phyloP scores from a whole-genome alignment of 1,139 yeast genomes.

The Candida pseudoviswanathii region DNA sequence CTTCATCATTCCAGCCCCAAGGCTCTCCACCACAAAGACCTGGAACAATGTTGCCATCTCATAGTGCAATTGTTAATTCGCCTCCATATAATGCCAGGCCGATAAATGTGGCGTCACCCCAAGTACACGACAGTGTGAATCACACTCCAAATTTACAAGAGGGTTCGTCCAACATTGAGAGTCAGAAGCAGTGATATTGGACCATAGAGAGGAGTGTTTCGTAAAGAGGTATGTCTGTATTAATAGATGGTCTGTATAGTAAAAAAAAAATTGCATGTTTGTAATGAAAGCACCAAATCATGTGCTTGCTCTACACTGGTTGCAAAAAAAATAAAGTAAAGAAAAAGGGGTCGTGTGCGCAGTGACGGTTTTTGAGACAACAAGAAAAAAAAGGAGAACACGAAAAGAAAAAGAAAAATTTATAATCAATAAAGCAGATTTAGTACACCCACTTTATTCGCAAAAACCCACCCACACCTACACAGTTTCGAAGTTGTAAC shows the following conservation, averaged over 20 bases:
- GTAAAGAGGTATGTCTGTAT: no score
- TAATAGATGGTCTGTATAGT: no score
- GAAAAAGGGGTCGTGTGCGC: background rate
- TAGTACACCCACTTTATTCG: background rate
- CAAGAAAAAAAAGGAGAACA: background rate
- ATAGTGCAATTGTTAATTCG: background rate
- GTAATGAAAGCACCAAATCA: background rate
- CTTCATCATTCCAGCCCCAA: background rate
- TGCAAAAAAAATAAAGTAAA: slow-evolving; percentile 4
- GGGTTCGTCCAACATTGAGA: background rate
- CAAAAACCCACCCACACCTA: background rate
- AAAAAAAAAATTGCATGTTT: background rate
- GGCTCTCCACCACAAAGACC: background rate
- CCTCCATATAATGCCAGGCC: background rate
- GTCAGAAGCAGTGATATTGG: background rate
- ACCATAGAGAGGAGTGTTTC: no score
- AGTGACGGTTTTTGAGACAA: background rate
- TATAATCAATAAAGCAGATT: background rate
- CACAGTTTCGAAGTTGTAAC: background rate
- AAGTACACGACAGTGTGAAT: background rate
- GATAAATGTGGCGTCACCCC: background rate
- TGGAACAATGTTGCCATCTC: background rate
- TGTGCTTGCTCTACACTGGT: background rate
- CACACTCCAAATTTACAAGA: background rate
- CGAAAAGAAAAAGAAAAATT: background rate